Evolutionary conservation across 73 alveolate species (phyloP), one percentile per base, ranked within the genome.

Genomic region (Blepharisma stoltei): DNA sequence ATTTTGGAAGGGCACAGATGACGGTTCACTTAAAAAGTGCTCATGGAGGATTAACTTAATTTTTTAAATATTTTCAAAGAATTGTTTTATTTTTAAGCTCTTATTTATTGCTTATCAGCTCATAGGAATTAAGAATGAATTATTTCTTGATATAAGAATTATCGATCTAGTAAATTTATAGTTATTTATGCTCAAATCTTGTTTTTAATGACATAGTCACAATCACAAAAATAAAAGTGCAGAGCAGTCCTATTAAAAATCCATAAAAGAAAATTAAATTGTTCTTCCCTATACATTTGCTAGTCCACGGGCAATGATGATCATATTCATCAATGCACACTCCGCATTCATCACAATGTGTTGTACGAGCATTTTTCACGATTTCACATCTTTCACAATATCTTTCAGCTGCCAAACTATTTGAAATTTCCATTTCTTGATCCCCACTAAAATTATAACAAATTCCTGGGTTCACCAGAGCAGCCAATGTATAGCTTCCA

Each of bases 251-350:
- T 25, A 78, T 25, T 46, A 83, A 46, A 52, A 84, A 84, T 44
- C 70, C 50, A 45, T 84, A 84, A 77, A 84, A 84, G 32, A 53
- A 67, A 55, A 71, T 47, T 9, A 82, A 43, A 76, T 82, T 85
- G 55, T 90, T 87, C 18, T 67, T 23, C 7, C 92, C 95, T 21
- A 88, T 85, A 55, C 95, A 88, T 73, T 88, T 88, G 5, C 95
- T 89, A 78, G 95, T 88, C 95, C 95, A 88, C 4, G 95, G 95
- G 68, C 95, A 88, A 77, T 88, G 95, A 85, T 88, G 95, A 79
- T 88, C 95, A 45, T 27, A 65, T 49, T 85, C 90, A 8, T 52
- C 47, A 6, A 87, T 71, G 67, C 94, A 87, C 18, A 84, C 88
- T 67, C 86, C 94, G 50, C 94, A 87, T 54, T 87, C 94, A 50